Base-by-base conservation (phyloP, 352 stramenopile species). In the Pythium phragmitis region DNA sequence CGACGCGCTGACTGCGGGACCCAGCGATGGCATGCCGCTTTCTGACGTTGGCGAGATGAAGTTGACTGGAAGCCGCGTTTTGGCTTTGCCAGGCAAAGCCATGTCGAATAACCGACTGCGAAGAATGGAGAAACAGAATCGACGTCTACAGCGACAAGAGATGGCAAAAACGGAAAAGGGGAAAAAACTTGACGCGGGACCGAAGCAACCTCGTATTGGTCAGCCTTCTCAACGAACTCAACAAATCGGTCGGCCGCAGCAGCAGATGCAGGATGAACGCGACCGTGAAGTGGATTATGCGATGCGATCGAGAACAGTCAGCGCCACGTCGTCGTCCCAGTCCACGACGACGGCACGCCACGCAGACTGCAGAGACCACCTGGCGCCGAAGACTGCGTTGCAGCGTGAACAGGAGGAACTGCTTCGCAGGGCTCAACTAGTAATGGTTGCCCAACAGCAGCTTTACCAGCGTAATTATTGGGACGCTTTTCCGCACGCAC, bases 391-490 rank as follows among this genome's bases (percentile, higher is more conserved):
- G 21, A 45, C n/a, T 26, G 36, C 36, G 19, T 11, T 33, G 9
- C 30, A 54, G 23, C 47, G 45, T 19, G 19, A 49, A 30, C 46
- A 64, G 4, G 57, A 64, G 26, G 4, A 50, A 19, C 8, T 57
- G 57, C 13, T 64, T 49, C 57, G 57, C 21, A 21, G 43, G 41
- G 57, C 57, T 11, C 45, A 57, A 11, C 16, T 64, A 23, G 47
- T 46, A 2, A 57, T 64, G 57, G 16, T 51, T 4, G 57, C 57
- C 4, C 21, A 64, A 17, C 45, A 64, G 43, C 57, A 64, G 26
- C 43, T 62, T 28, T 30, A 54, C 8, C 42, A 54, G 13, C 56
- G 56, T 3, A 62, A 54, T 7, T 16, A 33, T 1, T 4, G 37
- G 4, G 56, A 55, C 42, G 43, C 21, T 3, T 16, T 19, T 36